Conservation (phyloP, 2,329 filamentous ascomycete genomes). For the Neocucurbitaria cava region DNA sequence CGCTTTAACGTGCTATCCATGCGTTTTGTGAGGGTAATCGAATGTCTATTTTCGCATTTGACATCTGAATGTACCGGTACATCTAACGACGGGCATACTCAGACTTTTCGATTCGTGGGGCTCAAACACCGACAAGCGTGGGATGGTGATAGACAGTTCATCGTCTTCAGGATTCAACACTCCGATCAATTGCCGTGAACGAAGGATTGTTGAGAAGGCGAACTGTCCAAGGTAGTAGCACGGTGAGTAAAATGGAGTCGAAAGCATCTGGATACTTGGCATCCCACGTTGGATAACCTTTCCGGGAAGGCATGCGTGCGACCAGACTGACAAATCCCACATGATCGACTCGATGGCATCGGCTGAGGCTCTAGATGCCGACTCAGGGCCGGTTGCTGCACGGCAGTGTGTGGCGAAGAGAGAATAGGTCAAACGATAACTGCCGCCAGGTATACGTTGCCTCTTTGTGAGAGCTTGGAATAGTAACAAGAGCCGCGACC, state of each 20-base stretch:
- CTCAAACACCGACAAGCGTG: conserved; percentile 2
- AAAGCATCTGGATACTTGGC: conserved; percentile 26
- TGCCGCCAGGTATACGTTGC: conserved; percentile 4
- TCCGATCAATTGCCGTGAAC: conserved; percentile 1
- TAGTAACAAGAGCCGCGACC: conserved; percentile 3
- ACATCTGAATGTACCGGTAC: conserved; percentile 8
- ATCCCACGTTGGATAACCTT: conserved; percentile 29
- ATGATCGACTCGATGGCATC: conserved; percentile 22
- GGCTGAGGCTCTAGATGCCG: conserved; percentile 17
- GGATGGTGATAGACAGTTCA: neutral
- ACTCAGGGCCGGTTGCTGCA: conserved; percentile 10
- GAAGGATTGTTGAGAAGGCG: conserved; percentile 23
- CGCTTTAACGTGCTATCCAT: neutral
- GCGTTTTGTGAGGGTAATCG: conserved; percentile 1
- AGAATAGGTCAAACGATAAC: conserved; percentile 14
- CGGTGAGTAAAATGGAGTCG: conserved; percentile 20
- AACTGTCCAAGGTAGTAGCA: conserved; percentile 6
- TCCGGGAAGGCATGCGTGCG: conserved; percentile 23
- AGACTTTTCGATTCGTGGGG: conserved; percentile 2
- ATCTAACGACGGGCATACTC: neutral
- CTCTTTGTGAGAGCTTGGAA: conserved; percentile 1
- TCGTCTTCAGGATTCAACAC: neutral
- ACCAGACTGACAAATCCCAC: conserved; percentile 22
- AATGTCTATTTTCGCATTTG: neutral
- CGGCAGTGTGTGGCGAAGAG: conserved; percentile 6